These are phyloP conservation scores for Gossypium gossypioides DNA, from an alignment of 441 rosid genomes.

Conservation along the genomic window DNA sequence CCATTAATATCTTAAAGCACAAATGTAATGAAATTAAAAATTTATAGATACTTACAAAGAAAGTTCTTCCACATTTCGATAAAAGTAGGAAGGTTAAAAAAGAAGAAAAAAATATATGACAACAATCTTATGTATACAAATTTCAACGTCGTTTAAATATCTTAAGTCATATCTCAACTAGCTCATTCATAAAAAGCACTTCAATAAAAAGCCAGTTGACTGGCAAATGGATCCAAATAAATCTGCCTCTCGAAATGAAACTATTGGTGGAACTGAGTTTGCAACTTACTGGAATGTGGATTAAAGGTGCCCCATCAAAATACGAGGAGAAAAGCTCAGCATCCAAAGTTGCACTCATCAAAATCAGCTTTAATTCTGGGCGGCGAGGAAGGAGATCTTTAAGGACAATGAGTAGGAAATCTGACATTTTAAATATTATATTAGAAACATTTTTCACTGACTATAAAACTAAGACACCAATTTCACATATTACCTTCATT, in stretches of 20 bases:
- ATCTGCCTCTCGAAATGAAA: background rate
- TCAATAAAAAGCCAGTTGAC: background rate
- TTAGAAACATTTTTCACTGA: constrained; percentile 24
- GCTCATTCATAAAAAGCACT: background rate
- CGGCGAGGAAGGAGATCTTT: constrained; percentile 82
- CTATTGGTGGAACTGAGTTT: constrained; percentile 18
- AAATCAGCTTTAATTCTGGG: constrained; percentile 65
- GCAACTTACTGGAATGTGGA: constrained; percentile 66
- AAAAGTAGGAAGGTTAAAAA: constrained; percentile 1
- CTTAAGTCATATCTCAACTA: background rate
- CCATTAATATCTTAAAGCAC: background rate
- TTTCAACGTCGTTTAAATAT: background rate
- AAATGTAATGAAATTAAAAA: background rate
- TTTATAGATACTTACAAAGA: background rate
- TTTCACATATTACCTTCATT: constrained; percentile 59
- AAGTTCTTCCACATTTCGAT: background rate
- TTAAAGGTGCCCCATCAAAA: constrained; percentile 68
- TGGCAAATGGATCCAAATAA: background rate
- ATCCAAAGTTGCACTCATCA: constrained; percentile 93
- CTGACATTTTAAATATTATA: constrained; percentile 31
- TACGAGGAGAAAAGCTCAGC: constrained; percentile 83
- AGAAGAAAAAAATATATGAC: background rate
- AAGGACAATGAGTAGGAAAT: constrained; percentile 83
- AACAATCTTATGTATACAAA: background rate
- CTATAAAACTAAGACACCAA: constrained; percentile 16